Conservation (phyloP, 78 protist species). For the Dictyostelium discoideum region DNA sequence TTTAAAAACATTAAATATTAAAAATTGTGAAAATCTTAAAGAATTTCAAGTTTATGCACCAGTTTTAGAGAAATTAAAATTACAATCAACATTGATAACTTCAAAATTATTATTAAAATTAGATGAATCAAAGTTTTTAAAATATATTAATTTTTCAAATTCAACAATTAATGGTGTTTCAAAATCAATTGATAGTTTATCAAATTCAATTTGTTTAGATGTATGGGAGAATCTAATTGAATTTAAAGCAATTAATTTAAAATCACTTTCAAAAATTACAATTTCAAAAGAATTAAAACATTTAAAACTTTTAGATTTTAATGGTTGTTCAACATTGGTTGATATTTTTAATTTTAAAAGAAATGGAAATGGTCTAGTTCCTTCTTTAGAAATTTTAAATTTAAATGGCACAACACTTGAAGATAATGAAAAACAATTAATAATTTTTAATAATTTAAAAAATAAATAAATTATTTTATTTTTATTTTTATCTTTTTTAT, state of each 20-base stretch:
- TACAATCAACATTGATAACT: background rate
- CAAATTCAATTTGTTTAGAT: background rate
- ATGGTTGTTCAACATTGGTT: background rate
- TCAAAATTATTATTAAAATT: background rate
- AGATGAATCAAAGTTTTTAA: background rate
- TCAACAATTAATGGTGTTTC: background rate
- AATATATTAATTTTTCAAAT: background rate
- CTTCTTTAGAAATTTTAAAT: background rate
- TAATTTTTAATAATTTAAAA: too few species aligned
- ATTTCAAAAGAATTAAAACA: background rate
- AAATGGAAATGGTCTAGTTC: background rate
- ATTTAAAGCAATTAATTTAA: background rate
- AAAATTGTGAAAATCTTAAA: background rate
- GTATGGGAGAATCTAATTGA: background rate
- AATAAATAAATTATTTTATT: background rate
- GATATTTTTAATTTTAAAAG: too few species aligned
- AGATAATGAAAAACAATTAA: background rate
- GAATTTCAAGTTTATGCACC: background rate
- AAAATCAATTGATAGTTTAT: background rate
- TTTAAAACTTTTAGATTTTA: background rate
- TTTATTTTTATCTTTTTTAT: background rate
- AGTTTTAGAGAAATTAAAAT: background rate
- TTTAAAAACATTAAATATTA: background rate
- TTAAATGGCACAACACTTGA: background rate
- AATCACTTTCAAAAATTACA: background rate